Evolutionary conservation across 176 grass and related monocot species (phyloP).

Genomic region (Aegilops tauschii): DNA sequence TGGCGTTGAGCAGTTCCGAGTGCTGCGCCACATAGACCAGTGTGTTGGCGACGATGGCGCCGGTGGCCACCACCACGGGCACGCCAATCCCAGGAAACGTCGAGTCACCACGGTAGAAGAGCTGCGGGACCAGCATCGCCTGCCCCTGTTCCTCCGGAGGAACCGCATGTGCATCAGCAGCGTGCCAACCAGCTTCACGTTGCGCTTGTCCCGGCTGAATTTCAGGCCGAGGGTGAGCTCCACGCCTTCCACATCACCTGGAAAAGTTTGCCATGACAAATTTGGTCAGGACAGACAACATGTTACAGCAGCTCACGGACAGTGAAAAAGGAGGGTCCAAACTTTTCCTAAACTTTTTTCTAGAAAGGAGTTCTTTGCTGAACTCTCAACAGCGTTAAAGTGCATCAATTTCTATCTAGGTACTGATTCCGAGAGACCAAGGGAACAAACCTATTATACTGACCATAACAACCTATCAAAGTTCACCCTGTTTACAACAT

Average conservation of each 20-base stretch:
- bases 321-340: background rate
- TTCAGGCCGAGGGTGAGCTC: conserved; percentile 68
- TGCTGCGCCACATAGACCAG: conserved; percentile 72
- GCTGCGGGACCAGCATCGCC: conserved; percentile 68
- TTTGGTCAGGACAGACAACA: conserved; percentile 4
- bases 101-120: conserved; percentile 91
- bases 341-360: background rate
- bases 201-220: conserved; percentile 72
- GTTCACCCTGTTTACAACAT: too few relatives aligned
- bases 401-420: background rate
- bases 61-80: conserved; percentile 77
- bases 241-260: conserved; percentile 94
- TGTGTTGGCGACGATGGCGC: conserved; percentile 85
- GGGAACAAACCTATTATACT: background rate
- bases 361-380: conserved; percentile 4
- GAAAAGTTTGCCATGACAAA: background rate
- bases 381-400: conserved; percentile 9
- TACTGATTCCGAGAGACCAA: conserved; percentile 3
- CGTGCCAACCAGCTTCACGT: conserved; percentile 73
- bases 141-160: conserved; percentile 83
- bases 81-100: conserved; percentile 95
- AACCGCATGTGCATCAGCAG: conserved; percentile 77
- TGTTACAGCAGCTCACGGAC: background rate
- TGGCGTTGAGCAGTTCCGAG: conserved; percentile 82
- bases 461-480: too few relatives aligned